Conservation (phyloP, 495 filamentous ascomycete species). For the Bathelium albidoporum region DNA sequence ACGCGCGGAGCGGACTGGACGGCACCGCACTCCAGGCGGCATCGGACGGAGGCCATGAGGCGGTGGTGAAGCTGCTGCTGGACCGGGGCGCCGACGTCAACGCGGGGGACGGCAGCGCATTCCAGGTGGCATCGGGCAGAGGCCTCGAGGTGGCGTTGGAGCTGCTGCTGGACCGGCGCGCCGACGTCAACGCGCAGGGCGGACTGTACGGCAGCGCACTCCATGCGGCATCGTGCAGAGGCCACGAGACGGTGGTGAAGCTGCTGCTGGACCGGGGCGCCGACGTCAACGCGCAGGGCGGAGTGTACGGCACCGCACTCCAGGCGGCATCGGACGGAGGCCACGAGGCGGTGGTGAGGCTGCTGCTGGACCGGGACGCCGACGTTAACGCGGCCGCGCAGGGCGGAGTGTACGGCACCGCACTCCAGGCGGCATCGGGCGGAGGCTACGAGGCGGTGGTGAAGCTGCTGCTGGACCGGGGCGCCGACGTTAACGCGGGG, state of each 20-base stretch:
- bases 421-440: conserved; percentile 11
- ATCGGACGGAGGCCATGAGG: conserved; percentile 4
- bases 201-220: conserved; percentile 11
- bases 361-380: conserved; percentile 16
- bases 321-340: conserved; percentile 8
- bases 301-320: conserved; percentile 7
- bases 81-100: conserved; percentile 17
- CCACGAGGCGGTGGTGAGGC: conserved; percentile 9
- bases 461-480: conserved; percentile 5
- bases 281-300: conserved; percentile 8
- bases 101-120: conserved; percentile 13
- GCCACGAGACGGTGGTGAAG: background rate
- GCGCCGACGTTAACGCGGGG: conserved; percentile 9
- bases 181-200: conserved; percentile 7
- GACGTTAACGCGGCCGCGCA: no score
- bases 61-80: conserved; percentile 14
- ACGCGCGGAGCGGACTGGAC: conserved; percentile 1
- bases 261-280: conserved; percentile 12
- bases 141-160: conserved; percentile 8
- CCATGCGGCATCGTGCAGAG: background rate
- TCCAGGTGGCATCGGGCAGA: conserved; percentile 8
- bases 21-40: conserved; percentile 11
- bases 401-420: no score
- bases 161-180: conserved; percentile 8
- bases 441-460: conserved; percentile 8